These are phyloP conservation scores for Parafenestella ontariensis DNA, from an alignment of 2,329 filamentous ascomycete genomes.

Conservation along the genomic window DNA sequence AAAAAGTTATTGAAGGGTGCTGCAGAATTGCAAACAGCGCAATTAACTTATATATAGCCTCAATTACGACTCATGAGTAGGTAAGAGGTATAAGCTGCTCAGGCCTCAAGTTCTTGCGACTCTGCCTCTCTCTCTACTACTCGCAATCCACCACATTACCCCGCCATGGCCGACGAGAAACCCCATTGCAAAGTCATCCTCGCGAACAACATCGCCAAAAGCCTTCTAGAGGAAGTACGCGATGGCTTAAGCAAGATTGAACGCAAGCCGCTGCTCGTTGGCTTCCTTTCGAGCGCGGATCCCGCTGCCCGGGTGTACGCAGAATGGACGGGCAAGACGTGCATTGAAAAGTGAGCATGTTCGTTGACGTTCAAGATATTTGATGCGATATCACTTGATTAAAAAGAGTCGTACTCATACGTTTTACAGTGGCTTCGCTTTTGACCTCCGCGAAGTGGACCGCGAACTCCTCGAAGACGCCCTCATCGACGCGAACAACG, in stretches of 20 bases:
- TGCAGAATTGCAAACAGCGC: conserved; percentile 4
- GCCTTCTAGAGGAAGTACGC: conserved; percentile 77
- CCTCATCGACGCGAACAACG: conserved; percentile 83
- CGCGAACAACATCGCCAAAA: conserved; percentile 85
- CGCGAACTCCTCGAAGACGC: conserved; percentile 91
- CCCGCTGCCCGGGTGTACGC: conserved; percentile 92
- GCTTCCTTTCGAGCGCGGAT: conserved; percentile 91
- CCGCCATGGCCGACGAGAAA: conserved; percentile 48
- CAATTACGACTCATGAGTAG: neutral
- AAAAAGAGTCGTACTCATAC: neutral
- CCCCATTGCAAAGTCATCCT: conserved; percentile 88
- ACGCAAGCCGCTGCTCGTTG: conserved; percentile 79
- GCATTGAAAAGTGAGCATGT: conserved; percentile 83
- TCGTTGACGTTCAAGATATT: conserved; percentile 14
- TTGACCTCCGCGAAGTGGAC: conserved; percentile 81
- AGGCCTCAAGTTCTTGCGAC: neutral
- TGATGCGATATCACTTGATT: neutral
- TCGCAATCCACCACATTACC: too few relatives aligned
- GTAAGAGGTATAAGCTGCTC: neutral
- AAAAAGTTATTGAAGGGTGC: conserved; percentile 16
- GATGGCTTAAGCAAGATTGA: conserved; percentile 75
- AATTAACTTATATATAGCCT: neutral
- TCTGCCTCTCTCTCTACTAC: too few relatives aligned
- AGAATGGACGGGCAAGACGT: conserved; percentile 97
- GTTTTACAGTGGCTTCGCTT: conserved; percentile 79